phyloP scores from a whole-genome alignment of 176 grass and related monocot genomes.

The Oryza coarctata region DNA sequence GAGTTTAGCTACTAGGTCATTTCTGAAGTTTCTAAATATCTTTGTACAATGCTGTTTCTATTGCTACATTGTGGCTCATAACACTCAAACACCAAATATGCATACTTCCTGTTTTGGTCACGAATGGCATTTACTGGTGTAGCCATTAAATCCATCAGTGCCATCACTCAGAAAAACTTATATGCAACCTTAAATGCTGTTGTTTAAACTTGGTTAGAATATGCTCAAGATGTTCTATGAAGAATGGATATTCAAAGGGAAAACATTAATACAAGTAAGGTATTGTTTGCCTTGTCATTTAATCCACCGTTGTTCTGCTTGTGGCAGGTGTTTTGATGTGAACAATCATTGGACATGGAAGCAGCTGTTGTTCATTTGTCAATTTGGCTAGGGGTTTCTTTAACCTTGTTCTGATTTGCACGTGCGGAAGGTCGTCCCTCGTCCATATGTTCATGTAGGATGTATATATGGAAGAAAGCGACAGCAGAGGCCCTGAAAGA shows the following conservation, averaged over 20 bases:
- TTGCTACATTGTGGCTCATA: not conserved
- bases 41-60: not conserved
- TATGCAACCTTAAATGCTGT: not conserved
- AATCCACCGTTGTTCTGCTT: constrained; percentile 4
- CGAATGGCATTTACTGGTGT: constrained; percentile 16
- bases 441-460: constrained; percentile 48
- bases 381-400: constrained; percentile 39
- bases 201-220: constrained; percentile 5
- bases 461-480: constrained; percentile 63
- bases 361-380: constrained; percentile 48
- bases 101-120: not conserved
- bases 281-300: not conserved
- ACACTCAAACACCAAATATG: constrained; percentile 2
- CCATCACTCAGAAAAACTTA: not conserved
- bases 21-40: not conserved
- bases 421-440: constrained; percentile 25
- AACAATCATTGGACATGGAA: constrained; percentile 51
- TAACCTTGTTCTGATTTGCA: constrained; percentile 42
- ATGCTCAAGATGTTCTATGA: not conserved
- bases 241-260: not conserved
- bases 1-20: not conserved
- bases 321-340: constrained; percentile 46
- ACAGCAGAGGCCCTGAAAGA: constrained; percentile 39
- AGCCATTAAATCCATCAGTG: not conserved
- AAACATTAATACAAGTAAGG: not conserved